A percentile compares a stretch with the other conserved stretches of the same genome.
Conservation (phyloP, 192 early-diverging fungal species). For the Kickxella alabastrina region DNA sequence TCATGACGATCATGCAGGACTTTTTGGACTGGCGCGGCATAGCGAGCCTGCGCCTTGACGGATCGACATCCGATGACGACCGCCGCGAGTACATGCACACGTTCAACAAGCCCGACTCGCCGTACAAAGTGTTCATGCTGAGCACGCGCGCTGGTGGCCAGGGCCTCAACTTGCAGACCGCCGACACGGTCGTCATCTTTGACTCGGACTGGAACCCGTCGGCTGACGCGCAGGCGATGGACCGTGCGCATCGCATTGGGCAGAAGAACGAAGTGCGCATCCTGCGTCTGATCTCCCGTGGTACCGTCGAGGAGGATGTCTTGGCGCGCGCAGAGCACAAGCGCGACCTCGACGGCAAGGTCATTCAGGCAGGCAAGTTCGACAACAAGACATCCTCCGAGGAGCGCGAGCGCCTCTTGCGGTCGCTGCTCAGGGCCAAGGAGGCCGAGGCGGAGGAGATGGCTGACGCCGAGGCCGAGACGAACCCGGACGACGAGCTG, state of each 20-base stretch:
- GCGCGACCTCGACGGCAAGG: slow-evolving; percentile 94
- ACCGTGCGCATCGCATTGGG: slow-evolving; percentile 99
- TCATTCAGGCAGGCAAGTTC: slow-evolving; percentile 99
- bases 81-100: slow-evolving; percentile 70
- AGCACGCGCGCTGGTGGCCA: slow-evolving; percentile 96
- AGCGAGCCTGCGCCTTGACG: slow-evolving; percentile 82
- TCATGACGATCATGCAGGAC: slow-evolving; percentile 98
- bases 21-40: slow-evolving; percentile 74
- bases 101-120: slow-evolving; percentile 81
- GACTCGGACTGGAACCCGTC: slow-evolving; percentile 99
- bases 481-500: slow-evolving; percentile 83
- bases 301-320: slow-evolving; percentile 92
- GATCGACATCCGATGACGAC: slow-evolving; percentile 86
- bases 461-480: slow-evolving; percentile 62
- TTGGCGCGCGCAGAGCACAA: slow-evolving; percentile 92
- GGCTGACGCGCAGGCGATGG: slow-evolving; percentile 97
- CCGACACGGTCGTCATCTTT: slow-evolving; percentile 97
- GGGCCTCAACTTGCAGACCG: slow-evolving; percentile 92
- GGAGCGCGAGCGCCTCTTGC: slow-evolving; percentile 88
- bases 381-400: slow-evolving; percentile 92
- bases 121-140: slow-evolving; percentile 84
- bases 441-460: slow-evolving; percentile 74
- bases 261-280: slow-evolving; percentile 98
- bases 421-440: slow-evolving; percentile 75
- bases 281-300: slow-evolving; percentile 84